A percentile compares a stretch with the other conserved stretches of the same genome.
These are phyloP conservation scores for Chlamydomonas eustigma DNA, from an alignment of 139 green algal genomes.

Conservation along the genomic window DNA sequence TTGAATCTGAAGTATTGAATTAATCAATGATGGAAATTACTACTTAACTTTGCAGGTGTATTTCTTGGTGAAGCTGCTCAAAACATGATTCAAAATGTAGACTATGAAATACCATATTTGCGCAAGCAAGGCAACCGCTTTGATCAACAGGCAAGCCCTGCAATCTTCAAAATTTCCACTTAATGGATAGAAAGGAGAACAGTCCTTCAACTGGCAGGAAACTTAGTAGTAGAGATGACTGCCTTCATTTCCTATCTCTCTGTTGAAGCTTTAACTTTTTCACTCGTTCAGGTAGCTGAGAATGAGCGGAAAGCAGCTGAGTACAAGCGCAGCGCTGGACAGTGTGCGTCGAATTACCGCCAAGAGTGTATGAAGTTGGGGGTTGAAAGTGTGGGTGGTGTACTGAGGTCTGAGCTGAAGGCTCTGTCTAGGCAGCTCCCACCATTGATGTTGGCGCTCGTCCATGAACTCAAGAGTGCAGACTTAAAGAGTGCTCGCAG, in stretches of 20 bases:
- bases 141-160: not conserved
- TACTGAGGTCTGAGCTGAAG: constrained; percentile 42
- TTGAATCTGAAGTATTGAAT: too few relatives aligned
- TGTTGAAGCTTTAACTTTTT: too few relatives aligned
- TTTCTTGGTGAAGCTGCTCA: constrained; percentile 62
- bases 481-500: too few relatives aligned
- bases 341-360: constrained; percentile 46
- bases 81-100: constrained; percentile 58
- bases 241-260: too few relatives aligned
- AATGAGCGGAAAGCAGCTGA: constrained; percentile 56
- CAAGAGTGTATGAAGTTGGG: constrained; percentile 52
- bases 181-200: too few relatives aligned
- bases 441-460: too few relatives aligned
- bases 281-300: constrained; percentile 49
- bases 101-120: constrained; percentile 75
- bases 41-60: constrained; percentile 42
- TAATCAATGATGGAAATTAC: not conserved
- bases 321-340: constrained; percentile 45
- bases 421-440: constrained; percentile 46
- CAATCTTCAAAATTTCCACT: too few relatives aligned
- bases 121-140: constrained; percentile 40
- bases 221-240: too few relatives aligned
- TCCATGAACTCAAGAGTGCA: too few relatives aligned
- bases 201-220: too few relatives aligned
- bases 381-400: constrained; percentile 12